Evolutionary conservation across 1,284 basidiomycete genomes (phyloP), one percentile per base, ranked within the genome.

Genomic region (Ganoderma lucidum): DNA sequence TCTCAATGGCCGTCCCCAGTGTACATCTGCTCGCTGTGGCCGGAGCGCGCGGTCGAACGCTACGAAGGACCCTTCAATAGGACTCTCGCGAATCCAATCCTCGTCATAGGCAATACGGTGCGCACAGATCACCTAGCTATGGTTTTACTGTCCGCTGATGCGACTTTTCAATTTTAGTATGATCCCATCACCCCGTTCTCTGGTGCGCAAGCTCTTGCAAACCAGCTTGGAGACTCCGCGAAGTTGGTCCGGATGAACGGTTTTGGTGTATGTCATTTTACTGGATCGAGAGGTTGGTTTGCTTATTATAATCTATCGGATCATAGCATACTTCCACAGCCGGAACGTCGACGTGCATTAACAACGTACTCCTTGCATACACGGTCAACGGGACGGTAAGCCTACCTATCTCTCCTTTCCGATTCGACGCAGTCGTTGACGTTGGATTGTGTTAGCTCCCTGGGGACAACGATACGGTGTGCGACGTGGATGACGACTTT

Each of bases 31-130:
- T 64, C 69, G 4, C 62, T 70, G 30, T 75, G 73, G 75, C 71
- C 72, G 1, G 67, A 63, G 30, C 74, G 75, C 30, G 75, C 75
- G 1, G 73, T 76, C 6, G 76, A 77, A 66, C 48, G 76, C 9
- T 77, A 73, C 48, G 63, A 65, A 12, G 76, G 76, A 1, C 75
- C 75, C 2, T 76, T 75, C 62, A 75, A 76, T 55, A 71, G 69
- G 37, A 72, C 65, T 14, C 71, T 75, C 19, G 68, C 69, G 3
- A 75, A 74, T 64, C 67, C 60, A 19, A 70, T 78, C 53, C 60
- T 76, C 8, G 58, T 77, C 3, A 65, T 75, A 30, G 74, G 75
- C 39, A 75, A 71, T 45, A 70, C 64, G n/a, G 73, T 74, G 35
- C 37, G 69, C 23, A 3, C 12, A 10, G 6, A 4, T 5, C n/a